Percentiles rank a stretch among this genome's conserved stretches.
Evolutionary conservation across 2,329 filamentous ascomycete genomes (phyloP).

Genomic region (Aspergillus sp.): DNA sequence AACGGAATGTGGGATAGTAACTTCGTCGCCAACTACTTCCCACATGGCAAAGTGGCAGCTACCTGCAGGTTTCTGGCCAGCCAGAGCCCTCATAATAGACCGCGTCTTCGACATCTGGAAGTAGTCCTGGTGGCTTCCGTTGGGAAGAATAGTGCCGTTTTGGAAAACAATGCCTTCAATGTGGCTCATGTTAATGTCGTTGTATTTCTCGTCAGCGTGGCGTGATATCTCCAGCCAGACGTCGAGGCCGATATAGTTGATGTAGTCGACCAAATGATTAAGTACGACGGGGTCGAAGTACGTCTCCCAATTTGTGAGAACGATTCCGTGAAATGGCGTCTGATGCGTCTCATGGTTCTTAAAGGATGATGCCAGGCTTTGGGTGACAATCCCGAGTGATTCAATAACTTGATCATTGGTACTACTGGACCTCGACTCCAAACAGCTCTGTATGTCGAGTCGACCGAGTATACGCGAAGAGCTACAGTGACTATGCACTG

Average conservation of each 20-base stretch:
- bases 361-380: conserved; percentile 2
- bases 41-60: conserved; percentile 22
- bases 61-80: conserved; percentile 9
- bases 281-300: conserved; percentile 25
- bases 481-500: conserved; percentile 13
- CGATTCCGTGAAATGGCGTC: conserved; percentile 31
- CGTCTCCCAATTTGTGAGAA: conserved; percentile 33
- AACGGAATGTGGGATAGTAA: conserved; percentile 30
- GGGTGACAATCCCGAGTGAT: neutral
- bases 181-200: conserved; percentile 19
- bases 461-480: conserved; percentile 8
- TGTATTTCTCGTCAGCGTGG: conserved; percentile 24
- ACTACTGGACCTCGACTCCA: neutral
- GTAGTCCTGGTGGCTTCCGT: conserved; percentile 32
- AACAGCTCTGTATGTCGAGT: conserved; percentile 7
- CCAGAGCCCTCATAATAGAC: conserved; percentile 11
- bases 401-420: conserved; percentile 9
- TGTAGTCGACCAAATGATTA: conserved; percentile 28
- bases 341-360: neutral
- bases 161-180: conserved; percentile 28
- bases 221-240: conserved; percentile 36
- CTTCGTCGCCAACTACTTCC: conserved; percentile 36
- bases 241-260: conserved; percentile 32
- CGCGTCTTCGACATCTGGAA: conserved; percentile 35
- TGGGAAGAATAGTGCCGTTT: conserved; percentile 30